A percentile compares a stretch with the other conserved stretches of the same genome.
These are phyloP conservation scores for Pseudogymnoascus sp. DNA, from an alignment of 2,329 filamentous ascomycete species.

Conservation along the genomic window DNA sequence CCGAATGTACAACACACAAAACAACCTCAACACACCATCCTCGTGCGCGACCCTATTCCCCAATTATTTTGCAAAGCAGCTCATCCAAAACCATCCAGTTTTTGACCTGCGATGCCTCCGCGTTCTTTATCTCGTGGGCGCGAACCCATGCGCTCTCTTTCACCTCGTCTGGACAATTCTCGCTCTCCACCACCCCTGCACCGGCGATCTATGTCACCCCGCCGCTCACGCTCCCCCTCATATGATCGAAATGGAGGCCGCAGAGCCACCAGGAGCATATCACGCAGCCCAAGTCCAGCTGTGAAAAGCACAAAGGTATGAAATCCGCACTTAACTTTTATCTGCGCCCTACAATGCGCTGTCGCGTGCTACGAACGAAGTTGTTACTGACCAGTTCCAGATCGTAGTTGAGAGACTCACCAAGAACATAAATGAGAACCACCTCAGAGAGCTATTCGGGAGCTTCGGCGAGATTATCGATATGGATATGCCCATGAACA, in stretches of 20 bases:
- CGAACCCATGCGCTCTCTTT: constrained; percentile 6
- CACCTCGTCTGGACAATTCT: constrained; percentile 9
- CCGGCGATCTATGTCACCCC: constrained; percentile 29
- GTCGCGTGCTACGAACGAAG: constrained; percentile 8
- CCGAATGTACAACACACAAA: not conserved
- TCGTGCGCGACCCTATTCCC: not conserved
- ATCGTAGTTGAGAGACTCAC: constrained; percentile 94
- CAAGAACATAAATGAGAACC: constrained; percentile 84
- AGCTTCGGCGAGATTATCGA: constrained; percentile 79
- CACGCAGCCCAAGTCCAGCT: constrained; percentile 28
- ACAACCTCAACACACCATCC: not conserved
- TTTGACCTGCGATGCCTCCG: constrained; percentile 5
- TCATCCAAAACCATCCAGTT: not conserved
- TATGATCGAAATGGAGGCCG: constrained; percentile 23
- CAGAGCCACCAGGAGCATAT: constrained; percentile 22
- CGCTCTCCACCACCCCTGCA: constrained; percentile 14
- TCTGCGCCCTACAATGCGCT: constrained; percentile 10
- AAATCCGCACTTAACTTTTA: not conserved
- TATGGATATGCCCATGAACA: constrained; percentile 83
- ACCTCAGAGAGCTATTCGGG: constrained; percentile 87
- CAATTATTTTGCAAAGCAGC: not conserved
- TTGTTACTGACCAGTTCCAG: constrained; percentile 36
- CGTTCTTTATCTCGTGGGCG: constrained; percentile 12
- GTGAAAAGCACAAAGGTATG: constrained; percentile 45
- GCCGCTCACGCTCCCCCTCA: constrained; percentile 22